Conservation (phyloP, 2,329 filamentous ascomycete genomes). For the Tothia fuscella region DNA sequence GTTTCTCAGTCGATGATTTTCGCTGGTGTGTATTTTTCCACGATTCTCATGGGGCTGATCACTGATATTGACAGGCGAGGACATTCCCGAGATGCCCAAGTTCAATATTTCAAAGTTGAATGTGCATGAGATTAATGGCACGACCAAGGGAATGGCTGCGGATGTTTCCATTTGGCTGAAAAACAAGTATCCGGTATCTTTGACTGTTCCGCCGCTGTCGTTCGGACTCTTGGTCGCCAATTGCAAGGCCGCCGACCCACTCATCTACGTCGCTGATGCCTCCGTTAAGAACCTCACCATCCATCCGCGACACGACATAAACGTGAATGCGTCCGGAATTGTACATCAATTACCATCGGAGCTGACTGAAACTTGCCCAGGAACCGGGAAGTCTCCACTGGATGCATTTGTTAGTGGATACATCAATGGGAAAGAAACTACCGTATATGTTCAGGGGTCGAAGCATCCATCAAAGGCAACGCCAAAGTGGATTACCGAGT, state of each 20-base stretch:
- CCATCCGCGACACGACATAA: constrained; percentile 53
- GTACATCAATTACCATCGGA: constrained; percentile 62
- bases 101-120: constrained; percentile 75
- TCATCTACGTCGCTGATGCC: constrained; percentile 69
- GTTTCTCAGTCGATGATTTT: constrained; percentile 66
- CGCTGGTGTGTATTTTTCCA: constrained; percentile 55
- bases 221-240: constrained; percentile 81
- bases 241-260: constrained; percentile 57
- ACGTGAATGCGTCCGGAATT: constrained; percentile 57
- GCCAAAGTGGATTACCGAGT: constrained; percentile 69
- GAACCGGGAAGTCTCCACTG: constrained; percentile 67
- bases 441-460: constrained; percentile 72
- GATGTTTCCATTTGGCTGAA: constrained; percentile 61
- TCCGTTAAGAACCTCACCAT: constrained; percentile 56
- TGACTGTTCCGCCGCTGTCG: constrained; percentile 65
- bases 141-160: constrained; percentile 57
- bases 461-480: constrained; percentile 53
- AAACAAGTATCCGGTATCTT: constrained; percentile 67
- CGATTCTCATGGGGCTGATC: constrained; percentile 11
- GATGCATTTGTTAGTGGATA: constrained; percentile 73
- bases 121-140: constrained; percentile 57
- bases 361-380: constrained; percentile 62
- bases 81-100: constrained; percentile 66
- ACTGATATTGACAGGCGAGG: constrained; percentile 27
- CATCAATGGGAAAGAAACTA: constrained; percentile 66